These are phyloP conservation scores for Fusarium dimerum DNA, from an alignment of 2,329 filamentous ascomycete species.

Conservation along the genomic window DNA sequence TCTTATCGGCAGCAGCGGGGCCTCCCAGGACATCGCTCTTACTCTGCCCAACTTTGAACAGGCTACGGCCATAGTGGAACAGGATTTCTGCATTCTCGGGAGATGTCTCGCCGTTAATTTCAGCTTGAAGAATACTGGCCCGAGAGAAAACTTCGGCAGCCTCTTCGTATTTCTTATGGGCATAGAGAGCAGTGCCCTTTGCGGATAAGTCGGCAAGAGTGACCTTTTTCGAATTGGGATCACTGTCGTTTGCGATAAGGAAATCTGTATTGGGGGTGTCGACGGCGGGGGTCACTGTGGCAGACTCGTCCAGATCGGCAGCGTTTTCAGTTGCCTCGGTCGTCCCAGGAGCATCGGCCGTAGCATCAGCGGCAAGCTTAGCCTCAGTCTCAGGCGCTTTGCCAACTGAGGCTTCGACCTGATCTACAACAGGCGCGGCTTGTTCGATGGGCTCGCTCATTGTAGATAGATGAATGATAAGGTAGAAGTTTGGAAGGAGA, in stretches of 20 bases:
- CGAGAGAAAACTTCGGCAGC: constrained; percentile 86
- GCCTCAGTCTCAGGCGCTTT: constrained; percentile 9
- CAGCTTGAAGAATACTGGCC: constrained; percentile 86
- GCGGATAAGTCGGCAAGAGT: constrained; percentile 77
- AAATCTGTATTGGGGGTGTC: constrained; percentile 26
- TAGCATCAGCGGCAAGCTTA: background rate
- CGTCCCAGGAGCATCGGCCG: constrained; percentile 12
- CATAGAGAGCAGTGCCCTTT: constrained; percentile 81
- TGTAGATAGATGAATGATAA: constrained; percentile 4
- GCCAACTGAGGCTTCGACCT: constrained; percentile 15
- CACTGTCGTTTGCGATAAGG: constrained; percentile 40
- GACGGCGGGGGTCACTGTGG: constrained; percentile 18
- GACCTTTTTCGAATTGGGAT: constrained; percentile 55
- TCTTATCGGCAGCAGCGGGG: constrained; percentile 62
- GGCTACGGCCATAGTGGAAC: constrained; percentile 88
- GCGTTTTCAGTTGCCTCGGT: constrained; percentile 12
- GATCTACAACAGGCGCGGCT: constrained; percentile 21
- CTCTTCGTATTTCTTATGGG: constrained; percentile 82
- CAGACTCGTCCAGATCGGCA: constrained; percentile 19
- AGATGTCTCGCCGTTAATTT: constrained; percentile 89
- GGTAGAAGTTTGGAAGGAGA: background rate
- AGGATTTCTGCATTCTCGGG: constrained; percentile 90
- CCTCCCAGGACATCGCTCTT: constrained; percentile 94
- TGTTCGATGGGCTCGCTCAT: constrained; percentile 36
- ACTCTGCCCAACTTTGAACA: constrained; percentile 91